Evolutionary conservation across 1,284 basidiomycete genomes (phyloP).

Genomic region (Kalmanozyma brasiliensis): DNA sequence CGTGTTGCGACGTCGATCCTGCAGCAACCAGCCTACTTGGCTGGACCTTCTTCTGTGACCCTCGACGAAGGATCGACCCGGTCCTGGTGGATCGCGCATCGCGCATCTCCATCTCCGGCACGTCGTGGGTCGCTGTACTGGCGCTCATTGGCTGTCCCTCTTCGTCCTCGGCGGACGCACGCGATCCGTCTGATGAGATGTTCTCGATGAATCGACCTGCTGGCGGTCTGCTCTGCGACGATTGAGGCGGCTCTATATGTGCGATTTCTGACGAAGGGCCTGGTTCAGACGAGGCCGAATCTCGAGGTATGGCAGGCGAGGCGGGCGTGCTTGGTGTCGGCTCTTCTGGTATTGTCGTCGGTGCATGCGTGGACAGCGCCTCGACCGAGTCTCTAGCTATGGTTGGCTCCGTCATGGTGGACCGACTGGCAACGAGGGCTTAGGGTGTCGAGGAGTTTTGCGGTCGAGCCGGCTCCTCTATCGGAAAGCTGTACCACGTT

Average conservation of each 20-base stretch:
- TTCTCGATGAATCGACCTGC: constrained; percentile 42
- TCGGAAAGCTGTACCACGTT: constrained; percentile 2
- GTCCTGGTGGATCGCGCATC: background rate
- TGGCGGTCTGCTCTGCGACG: background rate
- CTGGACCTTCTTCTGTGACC: constrained; percentile 10
- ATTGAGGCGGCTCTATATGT: background rate
- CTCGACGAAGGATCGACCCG: constrained; percentile 11
- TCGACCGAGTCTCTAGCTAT: constrained; percentile 10
- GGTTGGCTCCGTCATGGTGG: constrained; percentile 10
- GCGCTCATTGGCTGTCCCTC: background rate
- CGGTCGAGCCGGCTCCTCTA: background rate
- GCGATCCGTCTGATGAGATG: constrained; percentile 38
- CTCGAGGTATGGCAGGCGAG: constrained; percentile 11
- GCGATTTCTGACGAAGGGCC: background rate
- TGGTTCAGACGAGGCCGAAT: constrained; percentile 1
- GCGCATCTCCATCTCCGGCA: constrained; percentile 20
- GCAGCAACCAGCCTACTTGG: background rate
- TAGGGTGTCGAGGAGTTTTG: too few relatives aligned
- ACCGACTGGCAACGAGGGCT: background rate
- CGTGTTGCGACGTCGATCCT: background rate
- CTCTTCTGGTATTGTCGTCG: constrained; percentile 37
- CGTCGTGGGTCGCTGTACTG: background rate
- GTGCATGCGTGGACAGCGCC: constrained; percentile 17
- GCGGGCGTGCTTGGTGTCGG: constrained; percentile 22
- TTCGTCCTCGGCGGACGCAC: constrained; percentile 33